These are phyloP conservation scores for Syncephalastrum sp. DNA, from an alignment of 371 early-diverging fungal species.

Conservation along the genomic window DNA sequence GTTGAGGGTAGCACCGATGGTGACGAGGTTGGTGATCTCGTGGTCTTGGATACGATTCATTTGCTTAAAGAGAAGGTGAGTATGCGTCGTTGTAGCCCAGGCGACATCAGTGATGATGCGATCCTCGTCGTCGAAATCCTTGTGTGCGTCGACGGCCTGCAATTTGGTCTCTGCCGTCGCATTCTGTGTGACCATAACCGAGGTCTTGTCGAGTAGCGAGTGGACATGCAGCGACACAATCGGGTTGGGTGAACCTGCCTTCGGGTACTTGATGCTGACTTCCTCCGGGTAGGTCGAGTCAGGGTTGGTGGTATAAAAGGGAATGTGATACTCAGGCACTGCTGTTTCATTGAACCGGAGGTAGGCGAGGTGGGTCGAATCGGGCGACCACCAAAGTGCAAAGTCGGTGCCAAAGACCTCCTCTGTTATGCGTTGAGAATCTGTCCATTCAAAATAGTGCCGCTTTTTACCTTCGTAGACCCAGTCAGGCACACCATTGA, in stretches of 20 bases:
- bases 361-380: conserved; percentile 77
- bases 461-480: conserved; percentile 74
- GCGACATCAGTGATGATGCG: conserved; percentile 77
- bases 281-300: conserved; percentile 70
- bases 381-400: conserved; percentile 93
- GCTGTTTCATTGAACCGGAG: conserved; percentile 82
- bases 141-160: conserved; percentile 10
- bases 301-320: conserved; percentile 56
- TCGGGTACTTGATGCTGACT: conserved; percentile 82
- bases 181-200: conserved; percentile 33
- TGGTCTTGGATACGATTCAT: conserved; percentile 92
- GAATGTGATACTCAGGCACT: conserved; percentile 78
- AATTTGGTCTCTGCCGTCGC: conserved; percentile 13
- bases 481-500: conserved; percentile 97
- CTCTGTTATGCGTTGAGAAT: conserved; percentile 41
- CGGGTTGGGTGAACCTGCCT: conserved; percentile 88
- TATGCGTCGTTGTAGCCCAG: conserved; percentile 73
- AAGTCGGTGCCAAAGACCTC: conserved; percentile 73
- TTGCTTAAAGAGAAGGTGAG: conserved; percentile 71
- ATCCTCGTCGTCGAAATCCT: conserved; percentile 66
- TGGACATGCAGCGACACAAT: conserved; percentile 73
- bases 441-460: not conserved
- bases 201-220: conserved; percentile 31
- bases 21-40: conserved; percentile 62
- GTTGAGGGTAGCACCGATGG: conserved; percentile 14